Conservation (phyloP, 768 basidiomycete species). For the Exidia glandulosa region DNA sequence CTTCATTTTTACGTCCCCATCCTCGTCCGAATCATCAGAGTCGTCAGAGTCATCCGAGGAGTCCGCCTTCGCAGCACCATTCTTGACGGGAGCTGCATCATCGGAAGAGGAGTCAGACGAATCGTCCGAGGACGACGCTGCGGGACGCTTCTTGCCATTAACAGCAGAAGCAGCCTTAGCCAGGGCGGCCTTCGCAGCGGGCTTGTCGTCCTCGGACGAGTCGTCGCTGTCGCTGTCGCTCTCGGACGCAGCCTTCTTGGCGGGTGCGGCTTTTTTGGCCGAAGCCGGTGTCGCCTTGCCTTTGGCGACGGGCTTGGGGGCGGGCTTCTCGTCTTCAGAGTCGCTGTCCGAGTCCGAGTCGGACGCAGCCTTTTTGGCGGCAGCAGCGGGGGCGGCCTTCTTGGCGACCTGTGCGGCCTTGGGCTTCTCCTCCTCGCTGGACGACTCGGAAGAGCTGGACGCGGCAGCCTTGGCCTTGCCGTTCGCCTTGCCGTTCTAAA, state of each 20-base stretch:
- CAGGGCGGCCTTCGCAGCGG: conserved; percentile 13
- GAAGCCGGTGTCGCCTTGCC: conserved; percentile 19
- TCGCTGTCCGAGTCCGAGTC: conserved; percentile 19
- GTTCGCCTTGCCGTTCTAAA: no score
- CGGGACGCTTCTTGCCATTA: conserved; percentile 14
- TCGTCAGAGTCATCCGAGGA: conserved; percentile 15
- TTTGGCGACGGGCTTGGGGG: conserved; percentile 17
- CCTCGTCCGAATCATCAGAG: conserved; percentile 15
- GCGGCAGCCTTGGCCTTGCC: no score
- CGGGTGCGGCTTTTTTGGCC: conserved; percentile 15
- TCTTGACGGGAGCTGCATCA: conserved; percentile 19
- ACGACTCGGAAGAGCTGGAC: conserved; percentile 10
- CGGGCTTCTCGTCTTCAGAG: conserved; percentile 25
- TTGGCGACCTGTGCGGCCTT: conserved; percentile 25
- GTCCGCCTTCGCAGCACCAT: conserved; percentile 12
- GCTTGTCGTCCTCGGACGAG: conserved; percentile 25
- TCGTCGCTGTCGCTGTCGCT: conserved; percentile 34
- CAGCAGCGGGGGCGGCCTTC: conserved; percentile 2
- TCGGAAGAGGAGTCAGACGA: conserved; percentile 14
- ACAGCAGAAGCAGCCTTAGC: conserved; percentile 11
- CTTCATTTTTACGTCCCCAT: conserved; percentile 20
- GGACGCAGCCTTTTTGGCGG: conserved; percentile 13
- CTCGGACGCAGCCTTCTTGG: conserved; percentile 18
- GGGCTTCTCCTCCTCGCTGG: conserved; percentile 36
- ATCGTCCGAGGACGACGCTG: conserved; percentile 10